Conservation (phyloP, 768 basidiomycete species). For the Pleurotus tuoliensis region DNA sequence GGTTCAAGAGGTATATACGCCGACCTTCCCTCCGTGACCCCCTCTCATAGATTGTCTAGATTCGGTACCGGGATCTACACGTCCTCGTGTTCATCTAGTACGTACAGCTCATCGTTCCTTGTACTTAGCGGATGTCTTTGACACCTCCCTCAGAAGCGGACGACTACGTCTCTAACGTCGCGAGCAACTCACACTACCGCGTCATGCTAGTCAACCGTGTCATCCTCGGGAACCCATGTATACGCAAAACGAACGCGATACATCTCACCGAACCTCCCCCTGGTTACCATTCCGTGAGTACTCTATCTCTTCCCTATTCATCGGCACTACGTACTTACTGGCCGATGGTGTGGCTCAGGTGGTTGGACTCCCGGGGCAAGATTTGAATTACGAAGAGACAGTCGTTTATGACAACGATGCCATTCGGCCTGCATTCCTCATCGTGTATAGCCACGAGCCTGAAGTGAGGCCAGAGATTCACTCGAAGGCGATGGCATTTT, state of each 20-base stretch:
- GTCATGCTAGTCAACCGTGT: slow-evolving; percentile 58
- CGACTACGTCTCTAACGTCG: slow-evolving; percentile 49
- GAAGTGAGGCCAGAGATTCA: slow-evolving; percentile 13
- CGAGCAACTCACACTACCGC: slow-evolving; percentile 38
- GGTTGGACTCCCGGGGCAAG: slow-evolving; percentile 57
- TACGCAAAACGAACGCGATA: slow-evolving; percentile 44
- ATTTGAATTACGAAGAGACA: slow-evolving; percentile 67
- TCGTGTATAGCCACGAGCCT: slow-evolving; percentile 50
- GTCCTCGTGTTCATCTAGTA: slow-evolving; percentile 15
- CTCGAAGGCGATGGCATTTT: slow-evolving; percentile 28
- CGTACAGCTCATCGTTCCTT: not conserved
- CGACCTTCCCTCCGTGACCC: not conserved
- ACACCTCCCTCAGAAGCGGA: slow-evolving; percentile 49
- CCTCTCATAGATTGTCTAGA: slow-evolving; percentile 23
- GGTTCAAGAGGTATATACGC: slow-evolving; percentile 41
- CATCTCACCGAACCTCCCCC: slow-evolving; percentile 45
- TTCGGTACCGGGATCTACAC: slow-evolving; percentile 70
- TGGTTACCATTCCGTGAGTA: slow-evolving; percentile 57
- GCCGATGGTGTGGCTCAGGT: slow-evolving; percentile 32
- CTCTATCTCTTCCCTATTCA: not conserved
- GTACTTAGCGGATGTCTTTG: slow-evolving; percentile 3
- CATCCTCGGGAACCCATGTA: slow-evolving; percentile 56
- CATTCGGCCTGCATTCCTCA: slow-evolving; percentile 60
- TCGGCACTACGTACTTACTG: not conserved
- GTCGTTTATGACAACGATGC: slow-evolving; percentile 67